Conservation (phyloP, 2,329 filamentous ascomycete species). For the Neocatenulostroma microsporum region DNA sequence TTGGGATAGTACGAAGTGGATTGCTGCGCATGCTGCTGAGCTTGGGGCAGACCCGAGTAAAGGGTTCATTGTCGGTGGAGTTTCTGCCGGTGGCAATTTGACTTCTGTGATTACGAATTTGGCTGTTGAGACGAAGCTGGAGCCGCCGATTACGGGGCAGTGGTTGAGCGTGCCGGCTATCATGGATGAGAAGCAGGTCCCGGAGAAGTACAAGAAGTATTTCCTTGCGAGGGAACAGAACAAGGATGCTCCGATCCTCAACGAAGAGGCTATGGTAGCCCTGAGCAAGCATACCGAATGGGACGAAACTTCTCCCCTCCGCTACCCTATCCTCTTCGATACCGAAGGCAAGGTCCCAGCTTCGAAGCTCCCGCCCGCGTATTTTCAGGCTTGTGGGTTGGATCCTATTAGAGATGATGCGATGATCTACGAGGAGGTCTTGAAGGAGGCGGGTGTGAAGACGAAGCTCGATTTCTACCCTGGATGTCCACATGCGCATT, state of each 20-base stretch:
- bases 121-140: slow-evolving; percentile 34
- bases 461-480: slow-evolving; percentile 40
- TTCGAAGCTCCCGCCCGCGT: slow-evolving; percentile 37
- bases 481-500: slow-evolving; percentile 39
- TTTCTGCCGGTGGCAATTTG: slow-evolving; percentile 41
- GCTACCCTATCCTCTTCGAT: slow-evolving; percentile 30
- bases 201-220: slow-evolving; percentile 33
- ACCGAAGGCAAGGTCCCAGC: slow-evolving; percentile 20
- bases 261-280: slow-evolving; percentile 10
- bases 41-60: slow-evolving; percentile 36
- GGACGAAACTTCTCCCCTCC: slow-evolving; percentile 14
- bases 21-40: slow-evolving; percentile 31
- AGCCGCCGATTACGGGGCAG: slow-evolving; percentile 40
- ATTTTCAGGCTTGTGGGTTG: slow-evolving; percentile 45
- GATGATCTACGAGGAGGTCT: slow-evolving; percentile 44
- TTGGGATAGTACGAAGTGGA: slow-evolving; percentile 42
- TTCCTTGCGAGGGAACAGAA: slow-evolving; percentile 40
- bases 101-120: slow-evolving; percentile 34
- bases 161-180: slow-evolving; percentile 39
- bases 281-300: slow-evolving; percentile 11
- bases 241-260: slow-evolving; percentile 29
- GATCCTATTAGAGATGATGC: slow-evolving; percentile 48
- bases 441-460: slow-evolving; percentile 39
- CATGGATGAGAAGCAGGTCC: slow-evolving; percentile 25
- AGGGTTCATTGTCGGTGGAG: slow-evolving; percentile 45